A percentile compares a stretch with the other conserved stretches of the same genome.
phyloP scores from a whole-genome alignment of 176 grass and related monocot genomes.

The Canna indica region DNA sequence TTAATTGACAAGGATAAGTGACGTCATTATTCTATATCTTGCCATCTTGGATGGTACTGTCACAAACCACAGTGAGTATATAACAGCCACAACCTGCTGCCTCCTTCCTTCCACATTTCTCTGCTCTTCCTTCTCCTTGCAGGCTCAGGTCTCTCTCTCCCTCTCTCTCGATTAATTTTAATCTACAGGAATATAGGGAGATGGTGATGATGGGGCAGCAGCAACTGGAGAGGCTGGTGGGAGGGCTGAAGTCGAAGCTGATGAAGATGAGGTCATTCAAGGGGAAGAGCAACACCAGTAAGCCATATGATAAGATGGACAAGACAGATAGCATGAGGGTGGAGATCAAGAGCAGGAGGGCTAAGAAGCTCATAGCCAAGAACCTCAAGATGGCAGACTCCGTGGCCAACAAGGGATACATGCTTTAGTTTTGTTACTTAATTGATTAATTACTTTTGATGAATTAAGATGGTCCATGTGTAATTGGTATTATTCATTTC shows the following conservation, averaged over 20 bases:
- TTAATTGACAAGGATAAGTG: background rate
- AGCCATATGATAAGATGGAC: constrained; percentile 53
- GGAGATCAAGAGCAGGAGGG: constrained; percentile 63
- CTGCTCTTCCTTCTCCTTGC: background rate
- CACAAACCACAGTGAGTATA: no score
- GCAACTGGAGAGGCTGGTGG: constrained; percentile 52
- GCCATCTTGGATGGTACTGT: background rate
- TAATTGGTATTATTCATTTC: background rate
- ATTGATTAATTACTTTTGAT: background rate
- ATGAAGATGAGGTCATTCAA: constrained; percentile 44
- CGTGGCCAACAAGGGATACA: constrained; percentile 19
- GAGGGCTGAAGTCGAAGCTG: constrained; percentile 61
- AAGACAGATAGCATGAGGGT: constrained; percentile 87
- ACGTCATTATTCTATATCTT: background rate
- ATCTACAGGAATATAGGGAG: no score
- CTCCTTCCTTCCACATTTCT: background rate
- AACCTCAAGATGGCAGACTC: constrained; percentile 54
- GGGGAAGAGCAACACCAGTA: constrained; percentile 9
- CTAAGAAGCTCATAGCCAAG: constrained; percentile 68
- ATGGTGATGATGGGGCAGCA: constrained; percentile 8
- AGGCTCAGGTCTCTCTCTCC: background rate
- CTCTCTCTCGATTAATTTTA: background rate
- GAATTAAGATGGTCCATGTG: background rate
- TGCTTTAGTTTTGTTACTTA: background rate
- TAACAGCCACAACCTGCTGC: background rate